Percentiles rank a stretch among this genome's conserved stretches.
Conservation (phyloP, 331 rosid genomes). For the Saraca asoca region DNA sequence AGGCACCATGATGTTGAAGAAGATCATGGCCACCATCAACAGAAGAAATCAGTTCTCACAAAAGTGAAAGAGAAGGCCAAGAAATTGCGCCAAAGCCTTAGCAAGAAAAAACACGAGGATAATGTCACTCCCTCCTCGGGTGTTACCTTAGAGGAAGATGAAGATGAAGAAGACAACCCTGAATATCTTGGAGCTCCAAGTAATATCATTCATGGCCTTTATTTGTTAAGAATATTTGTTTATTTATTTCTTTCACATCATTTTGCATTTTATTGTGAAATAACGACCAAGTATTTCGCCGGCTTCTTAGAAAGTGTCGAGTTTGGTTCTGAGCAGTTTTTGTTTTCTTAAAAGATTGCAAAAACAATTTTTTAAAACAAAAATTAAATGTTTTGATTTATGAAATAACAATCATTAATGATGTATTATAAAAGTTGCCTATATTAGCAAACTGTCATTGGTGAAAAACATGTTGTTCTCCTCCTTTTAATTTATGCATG, state of each 20-base stretch:
- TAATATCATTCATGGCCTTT: constrained; percentile 33
- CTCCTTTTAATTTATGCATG: too few species aligned
- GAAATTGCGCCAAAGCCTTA: constrained; percentile 69
- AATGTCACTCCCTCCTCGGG: constrained; percentile 44
- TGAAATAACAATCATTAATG: too few species aligned
- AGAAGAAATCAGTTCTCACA: constrained; percentile 82
- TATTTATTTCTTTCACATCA: neutral
- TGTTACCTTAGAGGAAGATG: constrained; percentile 48
- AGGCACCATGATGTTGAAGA: constrained; percentile 60
- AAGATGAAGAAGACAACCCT: constrained; percentile 47
- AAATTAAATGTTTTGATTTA: too few species aligned
- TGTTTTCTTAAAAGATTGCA: too few species aligned
- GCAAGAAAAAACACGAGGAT: constrained; percentile 72
- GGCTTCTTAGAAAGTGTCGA: too few species aligned
- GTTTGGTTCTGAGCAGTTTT: too few species aligned
- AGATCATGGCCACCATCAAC: constrained; percentile 57
- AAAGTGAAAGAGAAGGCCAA: constrained; percentile 93
- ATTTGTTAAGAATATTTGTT: neutral
- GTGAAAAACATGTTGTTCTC: too few species aligned
- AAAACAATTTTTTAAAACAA: too few species aligned
- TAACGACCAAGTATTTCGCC: too few species aligned
- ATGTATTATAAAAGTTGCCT: too few species aligned
- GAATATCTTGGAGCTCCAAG: constrained; percentile 81
- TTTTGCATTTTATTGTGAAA: neutral
- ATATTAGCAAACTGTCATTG: too few species aligned